Conservation (phyloP, 768 basidiomycete species). For the Xerocomus potaroensis region DNA sequence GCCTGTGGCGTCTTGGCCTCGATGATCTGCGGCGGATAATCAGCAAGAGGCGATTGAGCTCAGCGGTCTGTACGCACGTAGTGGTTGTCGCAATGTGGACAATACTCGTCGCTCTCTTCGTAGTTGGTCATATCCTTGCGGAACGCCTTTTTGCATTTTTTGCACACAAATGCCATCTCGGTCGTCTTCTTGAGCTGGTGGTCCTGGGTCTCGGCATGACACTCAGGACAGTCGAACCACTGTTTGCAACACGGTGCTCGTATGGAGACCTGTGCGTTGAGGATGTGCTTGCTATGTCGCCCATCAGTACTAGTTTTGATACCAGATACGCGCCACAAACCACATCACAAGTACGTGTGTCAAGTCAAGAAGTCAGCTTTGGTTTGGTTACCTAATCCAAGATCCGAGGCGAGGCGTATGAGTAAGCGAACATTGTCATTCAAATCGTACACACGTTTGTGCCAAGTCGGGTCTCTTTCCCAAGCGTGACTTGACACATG, state of each 20-base stretch:
- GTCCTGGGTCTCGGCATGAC: slow-evolving; percentile 80
- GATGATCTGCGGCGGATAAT: slow-evolving; percentile 59
- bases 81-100: slow-evolving; percentile 97
- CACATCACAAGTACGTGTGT: too few relatives aligned
- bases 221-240: slow-evolving; percentile 97
- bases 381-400: too few relatives aligned
- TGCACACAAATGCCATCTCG: slow-evolving; percentile 84
- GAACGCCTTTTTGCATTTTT: slow-evolving; percentile 94
- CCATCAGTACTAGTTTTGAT: too few relatives aligned
- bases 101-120: slow-evolving; percentile 97
- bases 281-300: slow-evolving; percentile 96
- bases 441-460: too few relatives aligned
- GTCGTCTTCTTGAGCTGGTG: slow-evolving; percentile 69
- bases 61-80: slow-evolving; percentile 63
- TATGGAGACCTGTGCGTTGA: slow-evolving; percentile 95
- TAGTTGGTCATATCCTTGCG: slow-evolving; percentile 89
- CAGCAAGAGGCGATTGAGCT: neutral
- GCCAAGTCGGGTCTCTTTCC: too few relatives aligned
- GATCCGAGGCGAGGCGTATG: too few relatives aligned
- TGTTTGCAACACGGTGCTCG: slow-evolving; percentile 96
- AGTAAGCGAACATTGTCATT: too few relatives aligned
- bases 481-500: too few relatives aligned
- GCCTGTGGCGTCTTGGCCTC: slow-evolving; percentile 91
- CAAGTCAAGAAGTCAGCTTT: too few relatives aligned
- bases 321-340: slow-evolving; percentile 23